A percentile compares a stretch with the other conserved stretches of the same genome.
Evolutionary conservation across 345 rosid species (phyloP).

Genomic region (Viola odorata): DNA sequence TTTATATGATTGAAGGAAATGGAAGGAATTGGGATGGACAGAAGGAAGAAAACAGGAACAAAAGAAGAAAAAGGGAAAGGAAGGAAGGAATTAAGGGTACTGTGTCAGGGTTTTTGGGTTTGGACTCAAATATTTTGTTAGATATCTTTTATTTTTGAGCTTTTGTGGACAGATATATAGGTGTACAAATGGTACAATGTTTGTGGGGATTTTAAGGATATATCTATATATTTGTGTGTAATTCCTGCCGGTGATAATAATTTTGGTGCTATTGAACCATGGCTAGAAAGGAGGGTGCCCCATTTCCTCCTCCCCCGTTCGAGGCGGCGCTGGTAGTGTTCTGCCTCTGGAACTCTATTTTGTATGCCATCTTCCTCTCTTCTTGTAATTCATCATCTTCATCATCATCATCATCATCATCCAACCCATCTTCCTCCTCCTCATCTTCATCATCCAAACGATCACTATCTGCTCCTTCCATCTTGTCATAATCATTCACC

Average conservation of each 20-base stretch:
- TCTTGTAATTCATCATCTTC: conserved; percentile 39
- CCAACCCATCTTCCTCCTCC: conserved; percentile 14
- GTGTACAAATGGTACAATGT: conserved; percentile 36
- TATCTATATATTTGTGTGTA: background rate
- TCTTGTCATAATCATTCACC: conserved; percentile 43
- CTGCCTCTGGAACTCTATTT: conserved; percentile 49
- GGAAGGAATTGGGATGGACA: background rate
- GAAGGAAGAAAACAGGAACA: too few species aligned
- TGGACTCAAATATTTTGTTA: conserved; percentile 14
- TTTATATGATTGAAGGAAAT: background rate
- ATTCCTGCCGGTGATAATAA: background rate
- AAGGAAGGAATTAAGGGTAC: conserved; percentile 20
- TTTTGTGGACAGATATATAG: conserved; percentile 31
- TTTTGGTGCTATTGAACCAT: conserved; percentile 39
- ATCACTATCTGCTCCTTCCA: conserved; percentile 38
- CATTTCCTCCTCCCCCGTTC: conserved; percentile 60
- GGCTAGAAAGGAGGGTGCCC: conserved; percentile 49
- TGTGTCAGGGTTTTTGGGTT: conserved; percentile 13
- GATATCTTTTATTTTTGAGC: conserved; percentile 21
- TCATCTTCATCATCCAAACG: conserved; percentile 18
- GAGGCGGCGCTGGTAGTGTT: conserved; percentile 22
- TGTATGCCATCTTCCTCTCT: conserved; percentile 45
- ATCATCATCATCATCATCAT: conserved; percentile 25
- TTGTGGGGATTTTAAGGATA: background rate
- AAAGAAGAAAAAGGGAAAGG: background rate